Evolutionary conservation across 2,329 filamentous ascomycete species (phyloP).

Genomic region (Tolypocladium sp.): DNA sequence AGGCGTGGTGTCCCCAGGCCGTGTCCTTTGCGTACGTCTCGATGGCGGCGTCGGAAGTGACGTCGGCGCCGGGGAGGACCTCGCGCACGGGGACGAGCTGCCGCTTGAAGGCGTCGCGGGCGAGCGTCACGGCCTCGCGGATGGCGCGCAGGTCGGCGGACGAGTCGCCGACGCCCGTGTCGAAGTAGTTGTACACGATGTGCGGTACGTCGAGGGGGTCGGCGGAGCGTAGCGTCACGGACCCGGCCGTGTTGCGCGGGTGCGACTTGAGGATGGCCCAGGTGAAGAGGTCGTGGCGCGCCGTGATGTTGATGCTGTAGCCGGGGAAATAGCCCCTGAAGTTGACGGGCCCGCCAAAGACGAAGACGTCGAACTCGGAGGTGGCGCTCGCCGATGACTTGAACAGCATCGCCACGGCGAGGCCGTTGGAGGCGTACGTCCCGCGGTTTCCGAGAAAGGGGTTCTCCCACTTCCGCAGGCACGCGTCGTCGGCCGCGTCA

Average conservation of each 20-base stretch:
- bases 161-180: slow-evolving; percentile 36
- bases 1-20: slow-evolving; percentile 49
- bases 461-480: slow-evolving; percentile 20
- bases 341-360: slow-evolving; percentile 16
- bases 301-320: slow-evolving; percentile 10
- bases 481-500: slow-evolving; percentile 19
- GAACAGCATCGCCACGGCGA: slow-evolving; percentile 11
- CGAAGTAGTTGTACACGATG: slow-evolving; percentile 55
- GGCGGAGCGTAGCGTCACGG: slow-evolving; percentile 48
- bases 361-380: slow-evolving; percentile 18
- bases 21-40: slow-evolving; percentile 36
- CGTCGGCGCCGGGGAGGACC: slow-evolving; percentile 24
- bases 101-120: slow-evolving; percentile 29
- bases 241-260: slow-evolving; percentile 52
- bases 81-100: slow-evolving; percentile 8
- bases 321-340: slow-evolving; percentile 20
- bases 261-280: slow-evolving; percentile 46
- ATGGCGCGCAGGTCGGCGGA: slow-evolving; percentile 42
- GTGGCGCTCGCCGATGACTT: slow-evolving; percentile 17
- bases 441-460: slow-evolving; percentile 6
- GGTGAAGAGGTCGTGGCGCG: slow-evolving; percentile 24
- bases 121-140: slow-evolving; percentile 44
- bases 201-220: slow-evolving; percentile 56
- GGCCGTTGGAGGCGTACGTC: slow-evolving; percentile 14
- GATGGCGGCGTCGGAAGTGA: slow-evolving; percentile 29